phyloP scores from a whole-genome alignment of 345 rosid species.

The Physaria fendleri region DNA sequence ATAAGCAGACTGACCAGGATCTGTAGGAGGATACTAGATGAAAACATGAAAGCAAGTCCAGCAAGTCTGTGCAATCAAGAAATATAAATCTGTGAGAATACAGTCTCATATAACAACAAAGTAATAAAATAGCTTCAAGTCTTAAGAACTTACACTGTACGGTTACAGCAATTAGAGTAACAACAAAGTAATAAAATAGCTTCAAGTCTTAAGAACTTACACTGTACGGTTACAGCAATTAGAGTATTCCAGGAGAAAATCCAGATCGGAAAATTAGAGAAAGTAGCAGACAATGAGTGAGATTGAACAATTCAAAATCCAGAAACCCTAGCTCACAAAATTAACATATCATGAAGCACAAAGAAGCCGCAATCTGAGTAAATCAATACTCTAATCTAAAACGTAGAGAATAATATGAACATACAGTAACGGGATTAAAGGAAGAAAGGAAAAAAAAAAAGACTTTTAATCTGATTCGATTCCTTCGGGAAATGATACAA shows the following conservation, averaged over 20 bases:
- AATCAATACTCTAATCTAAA: neutral
- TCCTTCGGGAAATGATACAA: no score
- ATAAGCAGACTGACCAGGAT: conserved; percentile 50
- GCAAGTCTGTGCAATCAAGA: conserved; percentile 61
- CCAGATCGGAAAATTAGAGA: neutral
- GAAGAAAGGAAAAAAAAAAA: no score
- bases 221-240: no score
- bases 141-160: conserved; percentile 67
- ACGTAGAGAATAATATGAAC: neutral
- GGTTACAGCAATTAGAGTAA: no score
- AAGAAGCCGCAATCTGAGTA: neutral
- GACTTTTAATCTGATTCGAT: conserved; percentile 4
- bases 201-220: no score
- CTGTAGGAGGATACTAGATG: conserved; percentile 80
- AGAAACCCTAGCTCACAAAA: conserved; percentile 18
- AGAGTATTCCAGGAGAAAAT: conserved; percentile 19
- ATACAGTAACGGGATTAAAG: neutral
- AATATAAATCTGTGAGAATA: neutral
- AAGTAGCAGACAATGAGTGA: conserved; percentile 14
- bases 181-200: neutral
- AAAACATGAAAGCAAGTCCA: conserved; percentile 97
- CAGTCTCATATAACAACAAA: neutral
- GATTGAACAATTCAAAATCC: conserved; percentile 14
- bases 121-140: conserved; percentile 9
- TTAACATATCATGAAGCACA: neutral